Evolutionary conservation across 176 grass and related monocot species (phyloP).

Genomic region (Aegilops umbellulata): DNA sequence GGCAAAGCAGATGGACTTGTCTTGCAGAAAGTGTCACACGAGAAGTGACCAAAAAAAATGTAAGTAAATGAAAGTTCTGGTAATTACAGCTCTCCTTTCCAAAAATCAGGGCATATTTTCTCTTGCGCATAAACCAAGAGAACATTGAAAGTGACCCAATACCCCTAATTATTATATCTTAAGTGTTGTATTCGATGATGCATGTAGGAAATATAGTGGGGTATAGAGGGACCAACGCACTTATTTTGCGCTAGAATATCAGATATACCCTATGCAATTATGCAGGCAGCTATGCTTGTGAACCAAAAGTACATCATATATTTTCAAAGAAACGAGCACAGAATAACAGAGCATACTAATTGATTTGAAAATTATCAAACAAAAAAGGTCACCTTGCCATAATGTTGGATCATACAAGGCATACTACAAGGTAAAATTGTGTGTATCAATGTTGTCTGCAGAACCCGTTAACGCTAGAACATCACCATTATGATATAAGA

Average conservation of each 20-base stretch:
- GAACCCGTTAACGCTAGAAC: no score
- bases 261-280: background rate
- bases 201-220: background rate
- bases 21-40: background rate
- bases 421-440: background rate
- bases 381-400: background rate
- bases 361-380: slow-evolving; percentile 12
- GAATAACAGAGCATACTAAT: background rate
- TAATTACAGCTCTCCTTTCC: background rate
- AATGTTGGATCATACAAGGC: background rate
- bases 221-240: background rate
- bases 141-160: background rate
- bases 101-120: background rate
- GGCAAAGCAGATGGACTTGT: slow-evolving; percentile 10
- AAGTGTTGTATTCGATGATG: background rate
- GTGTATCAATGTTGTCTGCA: no score
- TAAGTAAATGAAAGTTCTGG: background rate
- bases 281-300: background rate
- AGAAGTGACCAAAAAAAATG: background rate
- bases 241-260: background rate
- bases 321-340: background rate
- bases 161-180: background rate
- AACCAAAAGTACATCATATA: background rate
- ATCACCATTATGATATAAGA: no score
- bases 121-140: background rate